Percentiles rank a stretch among this genome's conserved stretches.
Evolutionary conservation across 2,329 filamentous ascomycete genomes (phyloP).

Genomic region (Pseudogymnoascus sp.): DNA sequence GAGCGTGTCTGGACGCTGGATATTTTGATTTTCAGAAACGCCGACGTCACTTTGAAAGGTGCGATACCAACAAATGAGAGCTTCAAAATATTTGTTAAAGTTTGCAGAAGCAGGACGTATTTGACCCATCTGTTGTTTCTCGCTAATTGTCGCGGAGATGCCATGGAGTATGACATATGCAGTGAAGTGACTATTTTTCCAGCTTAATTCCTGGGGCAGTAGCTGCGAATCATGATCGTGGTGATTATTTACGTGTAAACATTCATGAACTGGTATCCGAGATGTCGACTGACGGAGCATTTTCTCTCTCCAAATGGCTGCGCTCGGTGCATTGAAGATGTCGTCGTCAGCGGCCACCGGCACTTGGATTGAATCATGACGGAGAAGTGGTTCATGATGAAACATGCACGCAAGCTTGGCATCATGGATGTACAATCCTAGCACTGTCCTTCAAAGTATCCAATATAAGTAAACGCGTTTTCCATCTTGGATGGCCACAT

Average conservation of each 20-base stretch:
- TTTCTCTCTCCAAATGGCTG: constrained; percentile 6
- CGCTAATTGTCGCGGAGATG: constrained; percentile 3
- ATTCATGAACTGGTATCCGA: not conserved
- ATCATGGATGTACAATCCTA: constrained; percentile 46
- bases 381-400: constrained; percentile 14
- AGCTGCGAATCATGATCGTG: not conserved
- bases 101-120: constrained; percentile 7
- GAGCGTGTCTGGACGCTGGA: constrained; percentile 10
- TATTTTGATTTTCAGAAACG: not conserved
- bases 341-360: constrained; percentile 13
- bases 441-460: constrained; percentile 28
- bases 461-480: too few species aligned
- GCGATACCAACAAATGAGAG: constrained; percentile 11
- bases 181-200: constrained; percentile 10
- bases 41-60: not conserved
- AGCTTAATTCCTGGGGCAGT: constrained; percentile 9
- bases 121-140: constrained; percentile 7
- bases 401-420: constrained; percentile 29
- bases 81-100: constrained; percentile 3
- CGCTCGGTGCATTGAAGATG: constrained; percentile 14
- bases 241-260: not conserved
- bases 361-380: constrained; percentile 8
- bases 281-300: constrained; percentile 6
- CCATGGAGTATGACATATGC: constrained; percentile 11
- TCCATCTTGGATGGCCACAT: too few species aligned